Evolutionary conservation across 2,329 filamentous ascomycete genomes (phyloP), one percentile per base, ranked within the genome.

Genomic region (Rosellinia necatrix): DNA sequence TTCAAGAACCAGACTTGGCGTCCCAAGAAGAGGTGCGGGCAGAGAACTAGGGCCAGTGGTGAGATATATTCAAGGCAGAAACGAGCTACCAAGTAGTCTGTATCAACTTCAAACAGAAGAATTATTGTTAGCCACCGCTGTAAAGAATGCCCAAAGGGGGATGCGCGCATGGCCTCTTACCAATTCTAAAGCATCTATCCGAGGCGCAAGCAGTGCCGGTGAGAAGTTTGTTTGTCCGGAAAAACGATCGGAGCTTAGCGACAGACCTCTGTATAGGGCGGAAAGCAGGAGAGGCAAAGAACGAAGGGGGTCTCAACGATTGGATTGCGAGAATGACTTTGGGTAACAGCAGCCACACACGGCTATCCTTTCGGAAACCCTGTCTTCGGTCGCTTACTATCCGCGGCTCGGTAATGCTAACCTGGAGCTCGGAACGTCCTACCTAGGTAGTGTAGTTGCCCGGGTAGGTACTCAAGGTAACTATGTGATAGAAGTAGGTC

Each of bases 111-210:
- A 43, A 9, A 49, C 15, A 34, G 29, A 15, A 41, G 38, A 29
- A 12, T 13, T 21, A 17, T 17, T 43, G 25, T 3, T 35, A 29
- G 49, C 7, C 21, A 41, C 37, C 43, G 44, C 25, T 48, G 29
- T 19, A n/a, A 52, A 29, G 13, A 3, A 9, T 46, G 25, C 40
- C n/a, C 24, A 25, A 10, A 34, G 42, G 22, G 17, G 4, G 12
- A 38, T 34, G 30, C 32, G 24, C 21, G 29, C 12, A 43, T 43
- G 34, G 12, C 24, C 47, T 41, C n/a, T 38, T 40, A 34, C 41
- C 6, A 49, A n/a, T 43, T 19, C 25, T 22, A 19, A 55, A 35
- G 43, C 52, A 53, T 44, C 24, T 49, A 47, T 30, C 46, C 41
- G 41, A 21, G 13, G 25, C 17, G 49, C 29, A 27, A 29, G 22